Conservation (phyloP, 306 rosid species). For the Acacia confusa region DNA sequence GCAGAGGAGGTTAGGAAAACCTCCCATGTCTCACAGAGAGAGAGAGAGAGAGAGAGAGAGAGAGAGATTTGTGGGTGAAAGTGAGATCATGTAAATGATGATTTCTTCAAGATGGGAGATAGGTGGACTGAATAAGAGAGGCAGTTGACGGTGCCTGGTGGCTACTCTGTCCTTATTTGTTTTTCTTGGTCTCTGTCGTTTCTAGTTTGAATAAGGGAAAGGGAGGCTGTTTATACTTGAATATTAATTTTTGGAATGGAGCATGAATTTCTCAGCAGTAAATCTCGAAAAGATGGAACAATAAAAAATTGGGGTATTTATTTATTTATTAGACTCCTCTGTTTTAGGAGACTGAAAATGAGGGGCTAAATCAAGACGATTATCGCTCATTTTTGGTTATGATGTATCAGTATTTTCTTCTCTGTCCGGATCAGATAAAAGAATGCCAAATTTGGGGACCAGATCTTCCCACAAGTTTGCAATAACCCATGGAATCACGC, state of each 20-base stretch:
- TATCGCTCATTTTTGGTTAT: not conserved
- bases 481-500: not conserved
- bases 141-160: slow-evolving; percentile 11
- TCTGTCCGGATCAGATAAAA: not conserved
- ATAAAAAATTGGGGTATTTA: not conserved
- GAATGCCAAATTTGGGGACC: slow-evolving; percentile 17
- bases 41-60: not conserved
- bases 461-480: not conserved
- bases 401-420: not conserved
- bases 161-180: not conserved
- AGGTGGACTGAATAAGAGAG: slow-evolving; percentile 16
- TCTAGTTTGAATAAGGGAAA: not conserved
- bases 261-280: not conserved
- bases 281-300: not conserved
- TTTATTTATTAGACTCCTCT: not conserved
- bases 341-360: not conserved
- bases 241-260: not conserved
- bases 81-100: slow-evolving; percentile 16
- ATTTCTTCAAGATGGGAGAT: not conserved
- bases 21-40: slow-evolving; percentile 40
- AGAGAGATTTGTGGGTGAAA: slow-evolving; percentile 12
- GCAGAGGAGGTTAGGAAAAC: slow-evolving; percentile 15
- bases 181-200: slow-evolving; percentile 11
- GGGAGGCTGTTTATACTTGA: not conserved
- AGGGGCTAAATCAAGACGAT: not conserved